phyloP scores from a whole-genome alignment of 805 yeast species.

The Hagleromyces aurorensis region DNA sequence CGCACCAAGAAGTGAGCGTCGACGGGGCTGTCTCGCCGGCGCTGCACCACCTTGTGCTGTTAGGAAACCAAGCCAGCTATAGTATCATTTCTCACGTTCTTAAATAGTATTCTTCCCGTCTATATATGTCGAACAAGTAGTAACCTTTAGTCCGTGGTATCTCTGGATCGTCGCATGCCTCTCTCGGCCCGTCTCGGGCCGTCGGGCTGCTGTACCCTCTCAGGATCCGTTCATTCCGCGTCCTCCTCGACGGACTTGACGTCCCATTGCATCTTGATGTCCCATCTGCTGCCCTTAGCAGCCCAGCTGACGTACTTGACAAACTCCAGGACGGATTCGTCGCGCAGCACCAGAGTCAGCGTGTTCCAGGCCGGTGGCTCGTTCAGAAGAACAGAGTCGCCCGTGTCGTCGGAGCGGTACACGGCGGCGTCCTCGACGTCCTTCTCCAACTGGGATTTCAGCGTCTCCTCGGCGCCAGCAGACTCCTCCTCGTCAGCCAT shows the following conservation, averaged over 20 bases:
- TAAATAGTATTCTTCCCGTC: no score
- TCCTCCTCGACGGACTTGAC: slow-evolving; percentile 44
- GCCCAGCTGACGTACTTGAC: slow-evolving; percentile 83
- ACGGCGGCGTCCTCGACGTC: slow-evolving; percentile 76
- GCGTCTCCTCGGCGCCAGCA: slow-evolving; percentile 16
- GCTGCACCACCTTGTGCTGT: no score
- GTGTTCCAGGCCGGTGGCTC: slow-evolving; percentile 81
- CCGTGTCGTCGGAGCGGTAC: slow-evolving; percentile 51
- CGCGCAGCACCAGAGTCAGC: slow-evolving; percentile 69
- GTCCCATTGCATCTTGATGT: slow-evolving; percentile 72
- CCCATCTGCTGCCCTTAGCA: slow-evolving; percentile 93
- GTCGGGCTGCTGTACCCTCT: no score
- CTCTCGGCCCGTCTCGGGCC: no score
- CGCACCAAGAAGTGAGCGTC: no score
- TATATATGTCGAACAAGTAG: no score
- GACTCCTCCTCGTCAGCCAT: slow-evolving; percentile 55
- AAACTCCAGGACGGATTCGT: slow-evolving; percentile 80
- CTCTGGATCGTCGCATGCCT: no score
- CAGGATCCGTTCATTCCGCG: no score
- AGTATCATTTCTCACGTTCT: no score
- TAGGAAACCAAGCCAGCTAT: no score
- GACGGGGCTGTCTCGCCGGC: no score
- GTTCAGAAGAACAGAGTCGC: slow-evolving; percentile 70
- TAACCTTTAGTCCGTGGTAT: no score
- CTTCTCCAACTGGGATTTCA: slow-evolving; percentile 34